A percentile compares a stretch with the other conserved stretches of the same genome.
phyloP scores from a whole-genome alignment of 1,284 basidiomycete genomes.

The Ceratobasidium sp. region DNA sequence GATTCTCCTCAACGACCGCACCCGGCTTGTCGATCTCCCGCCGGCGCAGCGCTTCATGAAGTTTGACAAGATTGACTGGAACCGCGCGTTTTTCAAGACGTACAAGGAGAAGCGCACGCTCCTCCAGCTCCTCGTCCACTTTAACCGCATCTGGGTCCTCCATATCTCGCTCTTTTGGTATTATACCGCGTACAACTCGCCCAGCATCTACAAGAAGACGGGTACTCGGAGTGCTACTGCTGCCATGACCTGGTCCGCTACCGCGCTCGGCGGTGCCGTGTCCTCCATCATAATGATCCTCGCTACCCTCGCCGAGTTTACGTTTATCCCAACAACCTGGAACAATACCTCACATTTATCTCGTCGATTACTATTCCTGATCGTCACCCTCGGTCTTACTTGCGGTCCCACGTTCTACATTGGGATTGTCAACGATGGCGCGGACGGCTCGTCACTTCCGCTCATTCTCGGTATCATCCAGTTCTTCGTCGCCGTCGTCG shows the following conservation, averaged over 20 bases:
- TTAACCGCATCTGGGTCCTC: conserved; percentile 97
- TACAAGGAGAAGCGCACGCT: conserved; percentile 96
- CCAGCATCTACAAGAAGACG: conserved; percentile 81
- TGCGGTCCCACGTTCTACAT: conserved; percentile 93
- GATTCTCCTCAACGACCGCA: conserved; percentile 90
- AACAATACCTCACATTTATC: conserved; percentile 95
- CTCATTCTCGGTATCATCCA: conserved; percentile 92
- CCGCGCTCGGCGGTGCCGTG: conserved; percentile 90
- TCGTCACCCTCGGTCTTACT: conserved; percentile 85
- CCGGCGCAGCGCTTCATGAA: conserved; percentile 94
- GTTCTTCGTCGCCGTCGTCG: conserved; percentile 86
- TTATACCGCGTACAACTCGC: conserved; percentile 95
- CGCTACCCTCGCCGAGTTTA: conserved; percentile 92
- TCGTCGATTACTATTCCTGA: conserved; percentile 84
- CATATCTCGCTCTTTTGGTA: conserved; percentile 94
- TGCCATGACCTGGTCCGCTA: conserved; percentile 88
- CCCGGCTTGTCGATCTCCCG: conserved; percentile 87
- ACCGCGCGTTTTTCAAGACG: conserved; percentile 94
- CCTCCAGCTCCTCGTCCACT: conserved; percentile 94
- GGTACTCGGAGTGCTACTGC: conserved; percentile 66
- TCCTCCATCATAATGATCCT: conserved; percentile 92
- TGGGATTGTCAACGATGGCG: conserved; percentile 68
- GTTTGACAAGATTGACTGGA: conserved; percentile 95
- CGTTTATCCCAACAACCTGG: conserved; percentile 96
- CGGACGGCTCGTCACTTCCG: conserved; percentile 73